These are phyloP conservation scores for Pseudocohnilembus persalinus DNA, from an alignment of 169 alveolate genomes.

Conservation along the genomic window DNA sequence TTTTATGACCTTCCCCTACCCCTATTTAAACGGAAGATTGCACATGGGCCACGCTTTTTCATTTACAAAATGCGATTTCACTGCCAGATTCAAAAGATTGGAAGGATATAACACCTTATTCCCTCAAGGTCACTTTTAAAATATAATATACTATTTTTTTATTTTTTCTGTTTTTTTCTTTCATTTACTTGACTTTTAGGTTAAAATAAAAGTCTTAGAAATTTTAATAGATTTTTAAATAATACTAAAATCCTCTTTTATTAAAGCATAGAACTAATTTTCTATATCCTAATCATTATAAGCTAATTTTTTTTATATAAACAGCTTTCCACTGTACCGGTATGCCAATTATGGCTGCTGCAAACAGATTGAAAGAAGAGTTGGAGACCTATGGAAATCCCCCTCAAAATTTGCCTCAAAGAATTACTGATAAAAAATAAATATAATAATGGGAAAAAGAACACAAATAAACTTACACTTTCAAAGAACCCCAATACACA, in stretches of 20 bases:
- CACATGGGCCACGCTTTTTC: constrained; percentile 99
- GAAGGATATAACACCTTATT: constrained; percentile 94
- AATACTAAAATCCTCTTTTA: too few species aligned
- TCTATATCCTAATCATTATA: too few species aligned
- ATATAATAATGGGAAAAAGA: constrained; percentile 35
- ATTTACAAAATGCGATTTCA: constrained; percentile 96
- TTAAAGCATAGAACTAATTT: too few species aligned
- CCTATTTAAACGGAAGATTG: constrained; percentile 98
- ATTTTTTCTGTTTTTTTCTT: too few species aligned
- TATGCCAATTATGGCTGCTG: constrained; percentile 98
- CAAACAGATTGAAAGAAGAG: constrained; percentile 91
- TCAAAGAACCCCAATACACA: constrained; percentile 75
- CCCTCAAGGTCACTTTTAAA: constrained; percentile 89
- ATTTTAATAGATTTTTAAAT: too few species aligned
- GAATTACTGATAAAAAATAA: constrained; percentile 31
- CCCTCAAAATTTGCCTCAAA: constrained; percentile 62
- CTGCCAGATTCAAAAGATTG: constrained; percentile 94
- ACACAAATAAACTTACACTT: constrained; percentile 2
- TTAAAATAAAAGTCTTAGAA: too few species aligned
- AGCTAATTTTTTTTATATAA: too few species aligned
- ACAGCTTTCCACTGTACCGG: constrained; percentile 99
- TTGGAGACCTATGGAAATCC: constrained; percentile 63
- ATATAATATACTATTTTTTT: too few species aligned
- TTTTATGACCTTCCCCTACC: constrained; percentile 98
- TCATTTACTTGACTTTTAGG: too few species aligned